phyloP scores from a whole-genome alignment of 306 rosid genomes.

The Vigna mungo region DNA sequence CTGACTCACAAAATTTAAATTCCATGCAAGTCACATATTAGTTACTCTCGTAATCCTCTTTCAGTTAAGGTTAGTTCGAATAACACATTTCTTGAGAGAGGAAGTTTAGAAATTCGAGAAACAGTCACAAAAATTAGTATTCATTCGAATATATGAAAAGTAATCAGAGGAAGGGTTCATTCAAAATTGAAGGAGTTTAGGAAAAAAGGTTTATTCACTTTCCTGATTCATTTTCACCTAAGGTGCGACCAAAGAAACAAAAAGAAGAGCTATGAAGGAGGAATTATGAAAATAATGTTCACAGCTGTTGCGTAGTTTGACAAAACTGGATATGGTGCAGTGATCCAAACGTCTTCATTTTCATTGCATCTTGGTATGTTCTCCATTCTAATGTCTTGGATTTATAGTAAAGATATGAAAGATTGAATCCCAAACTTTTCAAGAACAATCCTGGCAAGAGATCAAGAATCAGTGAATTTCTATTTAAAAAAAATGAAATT shows the following conservation, averaged over 20 bases:
- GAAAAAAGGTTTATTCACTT: constrained; percentile 36
- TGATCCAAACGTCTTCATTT: constrained; percentile 80
- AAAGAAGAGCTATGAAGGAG: constrained; percentile 88
- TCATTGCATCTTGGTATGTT: constrained; percentile 84
- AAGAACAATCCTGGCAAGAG: constrained; percentile 73
- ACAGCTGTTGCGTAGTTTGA: constrained; percentile 56
- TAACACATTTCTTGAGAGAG: too few species aligned
- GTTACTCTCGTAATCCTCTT: too few species aligned
- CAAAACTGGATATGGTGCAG: constrained; percentile 66
- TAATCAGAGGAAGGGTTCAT: too few species aligned
- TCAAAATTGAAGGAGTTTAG: too few species aligned
- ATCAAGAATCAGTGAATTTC: constrained; percentile 65
- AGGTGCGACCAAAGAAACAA: constrained; percentile 59
- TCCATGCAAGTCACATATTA: too few species aligned
- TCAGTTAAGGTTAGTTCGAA: too few species aligned
- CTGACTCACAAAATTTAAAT: too few species aligned
- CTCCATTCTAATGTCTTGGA: constrained; percentile 86
- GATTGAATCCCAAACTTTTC: constrained; percentile 69
- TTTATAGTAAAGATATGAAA: constrained; percentile 64
- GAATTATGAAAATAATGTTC: constrained; percentile 91
- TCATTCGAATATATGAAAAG: too few species aligned
- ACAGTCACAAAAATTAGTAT: too few species aligned
- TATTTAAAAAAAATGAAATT: too few species aligned
- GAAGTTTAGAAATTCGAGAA: constrained; percentile 24
- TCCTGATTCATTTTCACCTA: constrained; percentile 55